Conservation (phyloP, 2,329 filamentous ascomycete genomes). For the Penicillium digitatum region DNA sequence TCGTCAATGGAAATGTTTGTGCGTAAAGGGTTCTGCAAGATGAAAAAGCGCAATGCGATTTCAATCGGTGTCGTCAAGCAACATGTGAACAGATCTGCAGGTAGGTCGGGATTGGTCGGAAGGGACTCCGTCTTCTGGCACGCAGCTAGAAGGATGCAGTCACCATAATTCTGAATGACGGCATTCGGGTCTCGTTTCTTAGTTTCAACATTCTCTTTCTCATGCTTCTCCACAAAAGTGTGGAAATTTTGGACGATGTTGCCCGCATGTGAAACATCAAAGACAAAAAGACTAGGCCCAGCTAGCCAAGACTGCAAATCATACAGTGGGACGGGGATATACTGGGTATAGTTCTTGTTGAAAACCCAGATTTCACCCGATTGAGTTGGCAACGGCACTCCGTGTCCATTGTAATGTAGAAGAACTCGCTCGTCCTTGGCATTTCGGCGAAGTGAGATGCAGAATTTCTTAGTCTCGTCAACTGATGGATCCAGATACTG, state of each 20-base stretch:
- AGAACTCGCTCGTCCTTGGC: slow-evolving; percentile 93
- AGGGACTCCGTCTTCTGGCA: slow-evolving; percentile 88
- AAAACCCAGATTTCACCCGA: slow-evolving; percentile 99
- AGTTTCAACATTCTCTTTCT: slow-evolving; percentile 77
- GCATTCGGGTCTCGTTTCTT: slow-evolving; percentile 70
- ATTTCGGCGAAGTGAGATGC: slow-evolving; percentile 80
- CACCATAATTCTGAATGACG: slow-evolving; percentile 63
- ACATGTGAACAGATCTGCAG: slow-evolving; percentile 91
- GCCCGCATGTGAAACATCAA: slow-evolving; percentile 94
- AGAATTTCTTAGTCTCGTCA: slow-evolving; percentile 96
- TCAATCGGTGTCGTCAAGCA: slow-evolving; percentile 96
- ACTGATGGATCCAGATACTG: slow-evolving; percentile 94
- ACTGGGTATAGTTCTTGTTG: slow-evolving; percentile 97
- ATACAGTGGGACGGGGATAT: slow-evolving; percentile 93
- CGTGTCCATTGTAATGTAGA: slow-evolving; percentile 98
- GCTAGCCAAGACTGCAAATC: slow-evolving; percentile 95
- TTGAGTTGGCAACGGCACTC: slow-evolving; percentile 88
- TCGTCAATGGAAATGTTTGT: slow-evolving; percentile 70
- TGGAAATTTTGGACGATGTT: slow-evolving; percentile 96
- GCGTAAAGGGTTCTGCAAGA: slow-evolving; percentile 78
- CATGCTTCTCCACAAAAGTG: slow-evolving; percentile 90
- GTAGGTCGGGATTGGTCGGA: slow-evolving; percentile 87
- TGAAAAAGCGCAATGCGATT: slow-evolving; percentile 94
- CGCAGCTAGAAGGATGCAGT: slow-evolving; percentile 88
- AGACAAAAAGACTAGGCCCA: slow-evolving; percentile 92